These are phyloP conservation scores for Geotrichum bryndzae DNA, from an alignment of 1,139 yeast genomes.

Conservation along the genomic window DNA sequence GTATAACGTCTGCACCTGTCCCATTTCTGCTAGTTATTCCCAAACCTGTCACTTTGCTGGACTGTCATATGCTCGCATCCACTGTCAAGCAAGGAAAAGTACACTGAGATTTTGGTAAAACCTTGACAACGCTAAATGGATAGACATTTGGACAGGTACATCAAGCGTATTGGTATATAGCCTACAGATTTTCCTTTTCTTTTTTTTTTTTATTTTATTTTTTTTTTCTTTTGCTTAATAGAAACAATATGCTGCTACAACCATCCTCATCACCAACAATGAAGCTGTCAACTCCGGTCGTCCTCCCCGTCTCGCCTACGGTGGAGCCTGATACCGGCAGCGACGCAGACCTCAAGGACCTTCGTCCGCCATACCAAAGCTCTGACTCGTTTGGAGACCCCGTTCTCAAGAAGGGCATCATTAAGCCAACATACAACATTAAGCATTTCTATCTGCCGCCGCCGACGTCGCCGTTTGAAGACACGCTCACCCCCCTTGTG, in stretches of 20 bases:
- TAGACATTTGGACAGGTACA: not conserved
- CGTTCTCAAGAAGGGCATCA: not conserved
- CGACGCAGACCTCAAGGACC: not conserved
- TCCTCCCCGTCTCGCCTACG: not conserved
- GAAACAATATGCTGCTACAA: not conserved
- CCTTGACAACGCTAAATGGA: not conserved
- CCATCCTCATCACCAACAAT: not conserved
- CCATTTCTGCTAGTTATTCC: not conserved
- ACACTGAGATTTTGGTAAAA: not conserved
- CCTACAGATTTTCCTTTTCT: not conserved
- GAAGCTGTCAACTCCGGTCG: not conserved
- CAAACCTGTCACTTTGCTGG: not conserved
- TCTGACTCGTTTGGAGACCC: not conserved
- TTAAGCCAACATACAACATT: not conserved
- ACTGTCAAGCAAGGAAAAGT: not conserved
- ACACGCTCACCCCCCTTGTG: not conserved
- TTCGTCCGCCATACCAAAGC: not conserved
- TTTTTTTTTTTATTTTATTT: not conserved
- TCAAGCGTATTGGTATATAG: not conserved
- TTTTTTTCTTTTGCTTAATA: not conserved
- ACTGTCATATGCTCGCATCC: not conserved
- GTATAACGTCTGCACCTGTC: not conserved
- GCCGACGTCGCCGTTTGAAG: not conserved
- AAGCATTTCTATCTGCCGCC: not conserved
- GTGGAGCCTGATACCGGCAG: not conserved